Evolutionary conservation across 805 yeast genomes (phyloP).

Genomic region (Wickerhamomyces ciferrii): DNA sequence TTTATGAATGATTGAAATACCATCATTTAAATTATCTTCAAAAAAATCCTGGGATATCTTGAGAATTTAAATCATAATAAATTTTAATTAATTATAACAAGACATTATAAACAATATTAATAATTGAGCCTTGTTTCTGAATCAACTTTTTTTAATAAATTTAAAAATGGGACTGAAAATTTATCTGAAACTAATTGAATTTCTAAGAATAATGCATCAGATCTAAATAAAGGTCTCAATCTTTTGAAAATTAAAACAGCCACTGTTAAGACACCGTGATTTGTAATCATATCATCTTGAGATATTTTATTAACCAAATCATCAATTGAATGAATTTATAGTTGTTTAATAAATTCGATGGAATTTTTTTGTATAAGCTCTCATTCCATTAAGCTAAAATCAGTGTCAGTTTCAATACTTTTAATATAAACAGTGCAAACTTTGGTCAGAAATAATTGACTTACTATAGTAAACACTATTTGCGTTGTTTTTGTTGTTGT

Average conservation of each 20-base stretch:
- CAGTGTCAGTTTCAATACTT: too few species aligned
- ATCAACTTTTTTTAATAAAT: conserved; percentile 66
- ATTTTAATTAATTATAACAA: conserved; percentile 69
- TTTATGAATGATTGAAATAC: conserved; percentile 80
- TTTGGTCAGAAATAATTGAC: too few species aligned
- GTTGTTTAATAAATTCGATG: too few species aligned
- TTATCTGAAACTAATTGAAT: conserved; percentile 82
- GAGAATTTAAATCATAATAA: conserved; percentile 92
- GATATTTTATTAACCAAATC: conserved; percentile 75
- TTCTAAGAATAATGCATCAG: conserved; percentile 85
- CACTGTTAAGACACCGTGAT: conserved; percentile 83
- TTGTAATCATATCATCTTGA: conserved; percentile 58
- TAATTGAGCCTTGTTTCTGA: conserved; percentile 47
- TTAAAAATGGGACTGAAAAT: conserved; percentile 75
- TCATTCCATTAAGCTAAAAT: too few species aligned
- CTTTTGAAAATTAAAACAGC: conserved; percentile 95
- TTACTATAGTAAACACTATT: too few species aligned
- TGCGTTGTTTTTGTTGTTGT: too few species aligned
- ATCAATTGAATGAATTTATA: conserved; percentile 81
- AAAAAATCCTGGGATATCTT: conserved; percentile 97
- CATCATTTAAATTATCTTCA: conserved; percentile 77
- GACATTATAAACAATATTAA: conserved; percentile 60
- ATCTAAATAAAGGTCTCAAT: conserved; percentile 93
- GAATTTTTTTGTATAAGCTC: too few species aligned
- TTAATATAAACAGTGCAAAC: too few species aligned